A percentile compares a stretch with the other conserved stretches of the same genome.
phyloP scores from a whole-genome alignment of 257 asterid genomes.

The Eustoma russellianum region DNA sequence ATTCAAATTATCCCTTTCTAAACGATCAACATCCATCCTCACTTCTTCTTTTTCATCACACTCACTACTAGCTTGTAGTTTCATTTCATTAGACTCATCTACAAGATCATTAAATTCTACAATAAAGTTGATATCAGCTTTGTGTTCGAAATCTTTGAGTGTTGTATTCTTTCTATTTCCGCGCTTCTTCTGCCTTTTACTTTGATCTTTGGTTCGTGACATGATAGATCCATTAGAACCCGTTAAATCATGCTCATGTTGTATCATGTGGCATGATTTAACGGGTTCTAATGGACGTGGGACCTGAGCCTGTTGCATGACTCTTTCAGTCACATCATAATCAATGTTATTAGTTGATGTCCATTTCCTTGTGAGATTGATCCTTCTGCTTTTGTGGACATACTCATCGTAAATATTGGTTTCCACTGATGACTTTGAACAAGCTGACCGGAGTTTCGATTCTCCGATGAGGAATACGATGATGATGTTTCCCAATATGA shows the following conservation, averaged over 20 bases:
- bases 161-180: background rate
- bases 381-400: constrained; percentile 4
- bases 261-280: too few species aligned
- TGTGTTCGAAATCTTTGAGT: too few species aligned
- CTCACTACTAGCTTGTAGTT: background rate
- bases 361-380: background rate
- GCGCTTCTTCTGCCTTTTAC: background rate
- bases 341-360: too few species aligned
- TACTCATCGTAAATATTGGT: constrained; percentile 12
- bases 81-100: too few species aligned
- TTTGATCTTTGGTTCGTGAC: background rate
- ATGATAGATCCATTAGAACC: too few species aligned
- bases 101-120: too few species aligned
- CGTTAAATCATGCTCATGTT: too few species aligned
- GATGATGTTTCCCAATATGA: constrained; percentile 19
- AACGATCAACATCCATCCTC: background rate
- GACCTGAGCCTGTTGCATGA: too few species aligned
- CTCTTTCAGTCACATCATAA: too few species aligned
- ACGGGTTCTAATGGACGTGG: too few species aligned
- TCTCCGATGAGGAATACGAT: constrained; percentile 21
- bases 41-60: background rate
- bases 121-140: too few species aligned
- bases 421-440: constrained; percentile 4
- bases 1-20: constrained; percentile 12
- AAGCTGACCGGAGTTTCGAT: constrained; percentile 1